Base-by-base conservation (phyloP, 1,284 basidiomycete genomes). In the Pseudozyma tsukubaensis region DNA sequence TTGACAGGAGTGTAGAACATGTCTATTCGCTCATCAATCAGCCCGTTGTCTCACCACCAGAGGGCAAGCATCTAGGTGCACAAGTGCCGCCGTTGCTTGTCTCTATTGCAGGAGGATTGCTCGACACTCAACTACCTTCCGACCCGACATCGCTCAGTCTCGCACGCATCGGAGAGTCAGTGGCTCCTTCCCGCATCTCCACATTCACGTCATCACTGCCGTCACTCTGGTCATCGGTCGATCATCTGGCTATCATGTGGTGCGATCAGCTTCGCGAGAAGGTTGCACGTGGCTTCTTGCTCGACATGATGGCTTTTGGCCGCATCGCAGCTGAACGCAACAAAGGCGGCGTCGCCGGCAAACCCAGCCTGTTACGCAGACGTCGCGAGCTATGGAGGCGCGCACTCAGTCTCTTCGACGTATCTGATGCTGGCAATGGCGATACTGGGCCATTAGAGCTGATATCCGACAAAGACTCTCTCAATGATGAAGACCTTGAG, bases 221-320 rank as follows among this genome's bases (percentile, higher is more conserved):
- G 44, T 92, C 92, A 12, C 90, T 91, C 1, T 97, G 95, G 94
- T 94, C 94, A 0, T 92, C 94, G 1, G 92, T 98, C 4, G 96
- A 96, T 40, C 97, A 99, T 85, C 90, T 91, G 52, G 94, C 94
- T 59, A 96, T 98, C 89, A 93, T 98, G 12, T 99, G 97, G 97
- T 99, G 97, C 84, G 93, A 98, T 85, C 97, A 99, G 85, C 90
- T 98, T 16, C 90, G 97, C 34, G 92, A 91, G 90, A 89, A 90
- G 37, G 87, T 98, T 14, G 96, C 95, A 3, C 58, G 78, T 1
- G 77, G 64, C 29, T 53, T 79, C 29, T 55, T 83, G 16, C 61
- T 76, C n/a, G 73, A 77, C 48, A 67, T 71, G 49, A 61, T 56
- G 58, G 66, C 63, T 4, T 80, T 74, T 29, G 76, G 73, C 14